Base-by-base conservation (phyloP, 106 monocot genomes). In the Posidonia australis region DNA sequence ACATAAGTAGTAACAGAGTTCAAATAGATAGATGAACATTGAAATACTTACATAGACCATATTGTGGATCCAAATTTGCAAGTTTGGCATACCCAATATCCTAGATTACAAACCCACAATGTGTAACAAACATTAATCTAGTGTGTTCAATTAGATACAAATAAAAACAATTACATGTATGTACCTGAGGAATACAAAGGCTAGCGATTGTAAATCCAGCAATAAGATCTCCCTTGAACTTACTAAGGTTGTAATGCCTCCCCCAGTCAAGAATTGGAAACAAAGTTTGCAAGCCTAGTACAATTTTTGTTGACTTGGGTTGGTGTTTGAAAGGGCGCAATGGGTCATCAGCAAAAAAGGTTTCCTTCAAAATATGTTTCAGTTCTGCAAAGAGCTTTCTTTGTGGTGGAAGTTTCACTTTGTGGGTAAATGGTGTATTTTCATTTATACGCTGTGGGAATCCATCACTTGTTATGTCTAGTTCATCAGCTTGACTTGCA, bases 141-240 rank as follows among this genome's bases (percentile, higher is more conserved):
- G n/a, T n/a, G n/a, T n/a, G n/a, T n/a, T n/a, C n/a, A n/a, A n/a
- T n/a, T n/a, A n/a, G n/a, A n/a, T n/a, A n/a, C n/a, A n/a, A n/a
- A n/a, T n/a, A n/a, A n/a, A n/a, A n/a, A n/a, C n/a, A n/a, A n/a
- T n/a, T n/a, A n/a, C 5, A 65, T 6, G 6, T 49, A 21, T 47
- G 9, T 60, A 98, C 98, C 85, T 98, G 98, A 65, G 98, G 98
- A 64, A 98, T 91, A 53, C 87, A 84, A 0, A 98, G 81, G 62
- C 91, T 98, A 47, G 98, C 98, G 67, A 98, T 91, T 41, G 98
- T 98, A 41, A 98, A 75, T 11, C 98, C 98, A 19, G 91, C 76
- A 69, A 98, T 81, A 17, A 88, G 18, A 69, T 98, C 98, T 22
- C 98, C 83, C 67, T 76, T 87, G 48, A 98, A 78, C 62, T 81